Evolutionary conservation across 371 early-diverging fungal genomes (phyloP).

Genomic region (Mucor sp.): DNA sequence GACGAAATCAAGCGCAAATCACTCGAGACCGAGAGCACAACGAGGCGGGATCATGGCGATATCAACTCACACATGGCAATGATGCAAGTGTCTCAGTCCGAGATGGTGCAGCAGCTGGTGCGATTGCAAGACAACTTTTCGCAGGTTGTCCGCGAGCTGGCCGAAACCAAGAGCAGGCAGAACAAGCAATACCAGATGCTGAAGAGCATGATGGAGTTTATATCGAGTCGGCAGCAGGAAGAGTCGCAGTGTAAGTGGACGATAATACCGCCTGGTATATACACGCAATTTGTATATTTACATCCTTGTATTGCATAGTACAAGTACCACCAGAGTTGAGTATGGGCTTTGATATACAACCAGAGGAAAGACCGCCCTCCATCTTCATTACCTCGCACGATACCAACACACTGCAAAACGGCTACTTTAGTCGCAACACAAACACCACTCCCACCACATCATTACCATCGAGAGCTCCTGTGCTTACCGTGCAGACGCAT

Average conservation of each 20-base stretch:
- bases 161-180: slow-evolving; percentile 67
- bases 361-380: slow-evolving; percentile 27
- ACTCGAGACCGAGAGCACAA: slow-evolving; percentile 68
- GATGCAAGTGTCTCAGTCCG: slow-evolving; percentile 70
- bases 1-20: slow-evolving; percentile 65
- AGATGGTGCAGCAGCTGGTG: slow-evolving; percentile 69
- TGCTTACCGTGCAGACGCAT: slow-evolving; percentile 32
- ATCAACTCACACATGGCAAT: slow-evolving; percentile 65
- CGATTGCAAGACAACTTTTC: slow-evolving; percentile 70
- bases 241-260: neutral
- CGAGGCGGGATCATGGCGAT: slow-evolving; percentile 62
- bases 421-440: slow-evolving; percentile 2
- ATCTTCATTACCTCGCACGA: slow-evolving; percentile 28
- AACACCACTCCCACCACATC: neutral
- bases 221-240: slow-evolving; percentile 37
- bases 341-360: slow-evolving; percentile 6
- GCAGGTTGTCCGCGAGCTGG: slow-evolving; percentile 70
- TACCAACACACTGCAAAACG: neutral
- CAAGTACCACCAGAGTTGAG: slow-evolving; percentile 40
- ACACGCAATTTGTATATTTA: neutral
- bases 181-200: slow-evolving; percentile 62
- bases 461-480: slow-evolving; percentile 8
- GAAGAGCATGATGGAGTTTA: slow-evolving; percentile 62
- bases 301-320: slow-evolving; percentile 10
- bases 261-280: neutral